Base-by-base conservation (phyloP, 148 eudicot genomes). In the Cornus kousa region DNA sequence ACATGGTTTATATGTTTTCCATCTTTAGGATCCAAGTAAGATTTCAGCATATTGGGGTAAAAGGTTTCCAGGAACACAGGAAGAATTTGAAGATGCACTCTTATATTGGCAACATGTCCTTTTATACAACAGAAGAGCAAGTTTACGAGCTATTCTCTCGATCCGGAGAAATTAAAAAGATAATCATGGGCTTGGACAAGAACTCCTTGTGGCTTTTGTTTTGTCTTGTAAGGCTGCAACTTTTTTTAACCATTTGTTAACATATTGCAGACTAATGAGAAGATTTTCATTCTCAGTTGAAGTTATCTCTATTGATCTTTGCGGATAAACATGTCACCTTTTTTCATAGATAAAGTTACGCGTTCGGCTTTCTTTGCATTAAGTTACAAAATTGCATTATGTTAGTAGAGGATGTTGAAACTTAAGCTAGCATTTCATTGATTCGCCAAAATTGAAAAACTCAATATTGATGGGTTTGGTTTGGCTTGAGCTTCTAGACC, bases 131-230 rank as follows among this genome's bases (percentile, higher is more conserved):
- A 9, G 99, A 95, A 78, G 99, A 95, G 87, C 97, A 95, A 86
- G 93, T 92, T 68, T 93, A 91, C 72, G 99, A 95, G 92, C 84
- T 95, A 39, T 93, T 95, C 81, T 87, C 97, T 79, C 87, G 97
- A 28, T 95, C 93, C 68, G 99, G 99, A 71, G 99, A 95, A 84
- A 80, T 95, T 35, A 95, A 95, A 74, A 95, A 93, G 91, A 93
- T 95, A 17, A 88, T 86, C 80, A 93, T 95, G 99, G 99, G 99
- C 74, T 80, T 95, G 88, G 99, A 95, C 80, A 95, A 95, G 89
- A 95, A 95, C 99, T 60, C 99, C 99, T 35, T 95, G 99, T 78
- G 99, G 99, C 59, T 95, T 95, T 83, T 93, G 97, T 86, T 95
- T 95, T 84, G 86, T 95, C 39, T 71, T 95, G 97, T 95, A 88